Base-by-base conservation (phyloP, 768 basidiomycete species). In the Hemileccinum rubropunctum region DNA sequence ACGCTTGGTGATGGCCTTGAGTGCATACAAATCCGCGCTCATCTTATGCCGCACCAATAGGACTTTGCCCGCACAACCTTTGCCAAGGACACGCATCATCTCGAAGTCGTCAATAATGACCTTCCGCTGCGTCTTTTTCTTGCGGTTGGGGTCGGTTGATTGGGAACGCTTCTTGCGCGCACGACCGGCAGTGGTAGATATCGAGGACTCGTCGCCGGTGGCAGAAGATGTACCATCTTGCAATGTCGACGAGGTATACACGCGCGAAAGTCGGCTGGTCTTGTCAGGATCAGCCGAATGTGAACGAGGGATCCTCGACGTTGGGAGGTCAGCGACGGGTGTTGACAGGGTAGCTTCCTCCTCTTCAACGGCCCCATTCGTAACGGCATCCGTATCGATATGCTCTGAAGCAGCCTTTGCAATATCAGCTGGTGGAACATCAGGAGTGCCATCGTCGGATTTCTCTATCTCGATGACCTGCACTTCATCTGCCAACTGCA, bases 1-100 rank as follows among this genome's bases (percentile, higher is more conserved):
- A 47, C 93, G 82, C 74, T 98, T 99, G 56, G 93, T 95, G 71
- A 99, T 97, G 6, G 95, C 95, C 72, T 99, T 99, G 73, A 98
- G 80, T 32, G 95, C 95, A 65, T 88, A 95, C 42, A 97, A 70
- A 47, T 84, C 82, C 40, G 77, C 57, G 23, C 84, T 82, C 18
- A 72, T 71, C 71, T 88, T 88, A 61, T 95, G 84, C 59, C 83
- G 81, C 42, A 98, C 95, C 47, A 98, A 81, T 35, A 98, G 71
- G 15, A 98, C 95, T 68, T 98, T 97, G 42, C 95, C 97, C 4
- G 97, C 95, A 63, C 95, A 98, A 1, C 97, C 97, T 71, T 94
- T 97, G 15, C 97, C 97, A 12, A 99, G 74, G 28, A 98, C 95
- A 14, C 92, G 82, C 78, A 98, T 84, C 83, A 98, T 91, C 73